These are phyloP conservation scores for Ganoderma resinaceum DNA, from an alignment of 1,284 basidiomycete genomes.

Conservation along the genomic window DNA sequence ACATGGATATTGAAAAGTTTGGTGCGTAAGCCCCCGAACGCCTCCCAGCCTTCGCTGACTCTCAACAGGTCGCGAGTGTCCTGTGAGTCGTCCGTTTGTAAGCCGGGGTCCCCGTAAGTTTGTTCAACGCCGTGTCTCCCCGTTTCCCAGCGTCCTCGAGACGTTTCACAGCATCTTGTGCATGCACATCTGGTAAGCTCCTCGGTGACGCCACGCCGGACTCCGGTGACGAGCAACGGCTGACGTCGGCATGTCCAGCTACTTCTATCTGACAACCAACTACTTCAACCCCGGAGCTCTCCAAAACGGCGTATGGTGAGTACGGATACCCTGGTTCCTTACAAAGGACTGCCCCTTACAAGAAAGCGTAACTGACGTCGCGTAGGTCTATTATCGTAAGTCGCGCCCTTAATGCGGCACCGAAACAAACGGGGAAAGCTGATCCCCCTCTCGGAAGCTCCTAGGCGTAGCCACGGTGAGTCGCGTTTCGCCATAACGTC, in stretches of 20 bases:
- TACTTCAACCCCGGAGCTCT: conserved; percentile 27
- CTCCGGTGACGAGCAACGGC: not conserved
- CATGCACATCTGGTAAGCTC: conserved; percentile 24
- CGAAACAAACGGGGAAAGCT: not conserved
- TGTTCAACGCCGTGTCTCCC: not conserved
- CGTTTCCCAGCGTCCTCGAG: conserved; percentile 20
- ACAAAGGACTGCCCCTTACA: not conserved
- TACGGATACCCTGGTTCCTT: not conserved
- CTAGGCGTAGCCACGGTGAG: conserved; percentile 23
- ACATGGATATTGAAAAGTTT: conserved; percentile 17
- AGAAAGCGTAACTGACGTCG: not conserved
- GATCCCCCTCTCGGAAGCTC: conserved; percentile 10
- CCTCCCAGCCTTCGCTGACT: not conserved
- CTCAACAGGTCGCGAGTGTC: conserved; percentile 16
- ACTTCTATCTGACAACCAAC: conserved; percentile 26
- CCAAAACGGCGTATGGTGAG: conserved; percentile 23
- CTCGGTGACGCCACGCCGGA: not conserved
- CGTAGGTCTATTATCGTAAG: conserved; percentile 30
- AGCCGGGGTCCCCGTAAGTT: not conserved
- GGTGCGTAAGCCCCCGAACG: conserved; percentile 1
- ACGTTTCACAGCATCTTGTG: conserved; percentile 26
- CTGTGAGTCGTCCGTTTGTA: conserved; percentile 9
- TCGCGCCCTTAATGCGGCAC: not conserved
- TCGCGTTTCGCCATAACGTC: not conserved
- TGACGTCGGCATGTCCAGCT: conserved; percentile 10